phyloP scores from a whole-genome alignment of 129 eudicot species.

The Tagetes erecta region DNA sequence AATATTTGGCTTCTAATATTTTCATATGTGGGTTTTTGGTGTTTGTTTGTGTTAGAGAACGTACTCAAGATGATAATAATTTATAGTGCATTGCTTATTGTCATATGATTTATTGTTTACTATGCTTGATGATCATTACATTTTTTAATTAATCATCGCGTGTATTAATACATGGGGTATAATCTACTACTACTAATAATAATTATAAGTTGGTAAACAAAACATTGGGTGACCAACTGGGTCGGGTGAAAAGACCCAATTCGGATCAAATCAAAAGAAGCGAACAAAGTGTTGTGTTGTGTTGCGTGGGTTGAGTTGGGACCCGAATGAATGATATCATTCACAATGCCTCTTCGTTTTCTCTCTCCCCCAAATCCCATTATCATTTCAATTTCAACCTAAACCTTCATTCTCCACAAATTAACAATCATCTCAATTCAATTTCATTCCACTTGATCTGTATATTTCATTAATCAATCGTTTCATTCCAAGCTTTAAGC shows the following conservation, averaged over 20 bases:
- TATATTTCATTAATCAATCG: constrained; percentile 16
- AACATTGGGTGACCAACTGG: neutral
- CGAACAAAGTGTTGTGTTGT: neutral
- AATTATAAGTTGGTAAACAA: constrained; percentile 23
- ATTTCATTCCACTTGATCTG: constrained; percentile 13
- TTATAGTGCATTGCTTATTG: too few species aligned
- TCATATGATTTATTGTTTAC: too few species aligned
- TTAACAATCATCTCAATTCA: constrained; percentile 19
- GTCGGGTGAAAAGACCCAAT: constrained; percentile 14
- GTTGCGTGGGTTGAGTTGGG: neutral
- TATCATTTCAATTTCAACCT: constrained; percentile 24
- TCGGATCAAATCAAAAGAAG: constrained; percentile 33
- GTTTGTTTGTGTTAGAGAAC: too few species aligned
- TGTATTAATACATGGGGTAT: too few species aligned
- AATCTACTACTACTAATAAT: neutral
- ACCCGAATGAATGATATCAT: constrained; percentile 16
- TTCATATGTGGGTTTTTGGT: too few species aligned
- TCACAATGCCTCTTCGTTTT: constrained; percentile 32
- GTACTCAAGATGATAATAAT: too few species aligned
- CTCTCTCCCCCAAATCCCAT: constrained; percentile 29
- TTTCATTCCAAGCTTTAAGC: neutral
- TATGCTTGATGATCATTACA: too few species aligned
- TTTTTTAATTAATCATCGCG: too few species aligned
- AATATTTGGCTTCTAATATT: too few species aligned
- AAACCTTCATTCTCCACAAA: constrained; percentile 29